These are phyloP conservation scores for Alternaria sp. DNA, from an alignment of 2,329 filamentous ascomycete species.

Conservation along the genomic window DNA sequence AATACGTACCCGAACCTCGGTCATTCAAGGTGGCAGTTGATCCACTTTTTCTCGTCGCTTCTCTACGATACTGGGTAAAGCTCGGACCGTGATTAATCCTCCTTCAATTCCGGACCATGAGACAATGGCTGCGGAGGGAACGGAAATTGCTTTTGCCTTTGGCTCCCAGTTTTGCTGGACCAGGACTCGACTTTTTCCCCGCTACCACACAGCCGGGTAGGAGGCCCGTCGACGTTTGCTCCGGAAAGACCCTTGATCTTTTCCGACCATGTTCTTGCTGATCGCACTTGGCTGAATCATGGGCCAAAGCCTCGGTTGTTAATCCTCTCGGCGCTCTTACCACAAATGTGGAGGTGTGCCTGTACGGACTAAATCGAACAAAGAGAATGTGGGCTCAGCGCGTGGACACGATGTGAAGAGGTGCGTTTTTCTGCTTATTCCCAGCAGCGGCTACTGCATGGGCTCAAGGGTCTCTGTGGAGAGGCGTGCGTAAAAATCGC, in stretches of 20 bases:
- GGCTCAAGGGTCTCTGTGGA: conserved; percentile 9
- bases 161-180: neutral
- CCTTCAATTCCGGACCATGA: conserved; percentile 11
- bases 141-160: conserved; percentile 14
- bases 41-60: conserved; percentile 5
- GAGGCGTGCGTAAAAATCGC: conserved; percentile 9
- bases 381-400: conserved; percentile 1
- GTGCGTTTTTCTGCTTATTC: conserved; percentile 6
- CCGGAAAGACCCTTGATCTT: conserved; percentile 16
- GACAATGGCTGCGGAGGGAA: conserved; percentile 8
- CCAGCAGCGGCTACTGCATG: conserved; percentile 6
- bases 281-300: conserved; percentile 15
- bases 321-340: conserved; percentile 10
- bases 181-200: conserved; percentile 10
- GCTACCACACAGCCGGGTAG: conserved; percentile 32
- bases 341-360: conserved; percentile 17
- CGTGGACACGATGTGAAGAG: neutral
- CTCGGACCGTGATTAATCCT: neutral
- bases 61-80: neutral
- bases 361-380: conserved; percentile 8
- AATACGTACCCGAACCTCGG: conserved; percentile 2
- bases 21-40: neutral
- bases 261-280: conserved; percentile 19
- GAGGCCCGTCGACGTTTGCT: conserved; percentile 29
- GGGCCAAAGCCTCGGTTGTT: conserved; percentile 6